phyloP scores from a whole-genome alignment of 2,329 filamentous ascomycete genomes.

The Aspergillus aculeatus region DNA sequence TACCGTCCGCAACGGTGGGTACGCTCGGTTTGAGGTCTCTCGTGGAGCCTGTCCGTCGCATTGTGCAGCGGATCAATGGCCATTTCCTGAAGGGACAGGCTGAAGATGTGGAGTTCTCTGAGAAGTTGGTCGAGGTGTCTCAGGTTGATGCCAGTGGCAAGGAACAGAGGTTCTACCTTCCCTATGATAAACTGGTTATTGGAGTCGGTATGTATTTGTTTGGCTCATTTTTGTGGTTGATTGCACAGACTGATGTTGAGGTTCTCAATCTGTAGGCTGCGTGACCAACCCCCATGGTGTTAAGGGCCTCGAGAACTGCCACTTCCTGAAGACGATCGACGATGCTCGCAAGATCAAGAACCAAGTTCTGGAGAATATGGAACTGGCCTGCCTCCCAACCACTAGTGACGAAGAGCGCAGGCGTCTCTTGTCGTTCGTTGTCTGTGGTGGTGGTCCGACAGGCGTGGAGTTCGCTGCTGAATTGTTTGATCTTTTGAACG shows the following conservation, averaged over 20 bases:
- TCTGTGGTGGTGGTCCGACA: constrained; percentile 91
- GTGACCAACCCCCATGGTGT: constrained; percentile 94
- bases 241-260: constrained; percentile 8
- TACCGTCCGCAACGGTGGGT: constrained; percentile 93
- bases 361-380: constrained; percentile 82
- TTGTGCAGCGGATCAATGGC: constrained; percentile 73
- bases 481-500: constrained; percentile 92
- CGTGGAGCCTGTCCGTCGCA: constrained; percentile 87
- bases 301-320: constrained; percentile 87
- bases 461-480: constrained; percentile 98
- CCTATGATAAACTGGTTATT: constrained; percentile 94
- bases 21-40: constrained; percentile 88
- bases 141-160: constrained; percentile 69
- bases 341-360: constrained; percentile 90
- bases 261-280: constrained; percentile 54
- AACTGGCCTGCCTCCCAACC: constrained; percentile 87
- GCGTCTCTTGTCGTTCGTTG: constrained; percentile 88
- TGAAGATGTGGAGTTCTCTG: constrained; percentile 85
- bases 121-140: constrained; percentile 84
- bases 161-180: constrained; percentile 83
- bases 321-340: constrained; percentile 92
- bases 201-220: constrained; percentile 62
- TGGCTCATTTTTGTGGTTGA: not conserved
- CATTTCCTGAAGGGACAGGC: constrained; percentile 88
- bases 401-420: constrained; percentile 83